phyloP scores from a whole-genome alignment of 78 protist species.

The Speleostelium caveatum region DNA sequence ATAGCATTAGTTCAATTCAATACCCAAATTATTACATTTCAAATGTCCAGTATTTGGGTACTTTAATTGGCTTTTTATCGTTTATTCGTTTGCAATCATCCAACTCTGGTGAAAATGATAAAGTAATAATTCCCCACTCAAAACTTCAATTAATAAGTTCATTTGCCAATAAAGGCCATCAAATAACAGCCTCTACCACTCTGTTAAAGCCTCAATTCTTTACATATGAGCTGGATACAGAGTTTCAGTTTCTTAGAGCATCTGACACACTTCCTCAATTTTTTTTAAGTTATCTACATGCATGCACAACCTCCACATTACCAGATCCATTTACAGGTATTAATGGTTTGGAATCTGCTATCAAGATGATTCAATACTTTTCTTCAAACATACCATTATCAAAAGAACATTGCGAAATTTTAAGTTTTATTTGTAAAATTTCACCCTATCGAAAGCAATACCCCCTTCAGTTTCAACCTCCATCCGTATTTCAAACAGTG shows the following conservation, averaged over 20 bases:
- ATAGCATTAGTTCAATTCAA: neutral
- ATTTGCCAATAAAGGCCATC: neutral
- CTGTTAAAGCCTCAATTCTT: neutral
- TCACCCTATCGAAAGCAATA: neutral
- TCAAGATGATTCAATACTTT: neutral
- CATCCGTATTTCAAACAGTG: neutral
- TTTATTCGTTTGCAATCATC: neutral
- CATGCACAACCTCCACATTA: neutral
- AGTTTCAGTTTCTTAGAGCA: neutral
- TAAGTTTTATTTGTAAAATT: neutral
- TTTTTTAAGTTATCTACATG: neutral
- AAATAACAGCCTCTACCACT: neutral
- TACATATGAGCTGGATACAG: neutral
- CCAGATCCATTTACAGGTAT: slow-evolving; percentile 10
- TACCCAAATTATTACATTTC: neutral
- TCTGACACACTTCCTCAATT: neutral
- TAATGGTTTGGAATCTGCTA: neutral
- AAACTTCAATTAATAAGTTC: neutral
- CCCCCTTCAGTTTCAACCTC: neutral
- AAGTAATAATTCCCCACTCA: neutral
- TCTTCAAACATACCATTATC: neutral
- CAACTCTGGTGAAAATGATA: neutral
- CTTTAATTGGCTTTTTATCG: neutral
- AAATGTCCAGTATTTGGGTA: neutral
- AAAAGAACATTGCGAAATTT: neutral